phyloP scores from a whole-genome alignment of 441 rosid species.

The Pelargonium cotyledonis region DNA sequence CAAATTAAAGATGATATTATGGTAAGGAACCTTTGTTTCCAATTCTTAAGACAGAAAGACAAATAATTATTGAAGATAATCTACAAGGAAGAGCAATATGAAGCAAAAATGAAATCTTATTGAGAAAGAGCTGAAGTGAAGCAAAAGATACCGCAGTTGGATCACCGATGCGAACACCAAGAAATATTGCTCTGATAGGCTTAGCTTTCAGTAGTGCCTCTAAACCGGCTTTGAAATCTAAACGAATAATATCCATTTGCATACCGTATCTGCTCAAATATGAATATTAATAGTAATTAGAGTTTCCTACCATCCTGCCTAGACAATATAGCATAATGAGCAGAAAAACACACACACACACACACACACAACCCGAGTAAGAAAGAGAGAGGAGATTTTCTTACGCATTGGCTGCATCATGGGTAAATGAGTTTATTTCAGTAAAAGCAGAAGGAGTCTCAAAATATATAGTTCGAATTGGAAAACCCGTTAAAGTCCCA shows the following conservation, averaged over 20 bases:
- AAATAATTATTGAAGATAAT: background rate
- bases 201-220: conserved; percentile 71
- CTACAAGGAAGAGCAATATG: background rate
- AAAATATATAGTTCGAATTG: conserved; percentile 85
- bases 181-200: conserved; percentile 91
- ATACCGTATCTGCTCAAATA: conserved; percentile 65
- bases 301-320: background rate
- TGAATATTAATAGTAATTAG: conserved; percentile 19
- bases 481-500: conserved; percentile 54
- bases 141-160: conserved; percentile 81
- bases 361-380: background rate
- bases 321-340: too few species aligned
- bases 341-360: background rate
- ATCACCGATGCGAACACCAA: conserved; percentile 97
- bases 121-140: conserved; percentile 6
- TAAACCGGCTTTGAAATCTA: conserved; percentile 95
- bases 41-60: background rate
- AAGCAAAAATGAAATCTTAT: conserved; percentile 1
- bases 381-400: conserved; percentile 15
- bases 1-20: conserved; percentile 10
- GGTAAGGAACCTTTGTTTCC: conserved; percentile 14
- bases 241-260: conserved; percentile 69
- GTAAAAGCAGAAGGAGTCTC: conserved; percentile 83
- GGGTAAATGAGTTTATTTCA: conserved; percentile 87
- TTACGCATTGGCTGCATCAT: conserved; percentile 73